Evolutionary conservation across 1,139 yeast species (phyloP), one percentile per base, ranked within the genome.

Genomic region (Debaryomyces subglobosus): DNA sequence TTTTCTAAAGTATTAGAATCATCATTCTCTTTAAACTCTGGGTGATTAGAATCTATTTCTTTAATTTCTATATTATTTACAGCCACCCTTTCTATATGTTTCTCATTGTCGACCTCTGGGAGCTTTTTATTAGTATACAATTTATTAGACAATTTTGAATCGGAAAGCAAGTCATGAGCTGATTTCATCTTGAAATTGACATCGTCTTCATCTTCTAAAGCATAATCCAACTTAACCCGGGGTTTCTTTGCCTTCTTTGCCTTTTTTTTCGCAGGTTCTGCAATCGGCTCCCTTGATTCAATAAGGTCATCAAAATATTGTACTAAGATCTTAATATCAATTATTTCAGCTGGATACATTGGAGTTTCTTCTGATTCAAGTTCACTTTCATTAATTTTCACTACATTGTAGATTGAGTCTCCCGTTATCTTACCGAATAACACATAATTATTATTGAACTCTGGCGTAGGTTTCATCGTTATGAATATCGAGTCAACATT

Each of bases 391-490:
- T 76, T 68, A 8, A 86, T 84, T 45, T 73, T 71, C 40, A 78
- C 64, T 10, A 84, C 77, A 37, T 76, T 82, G 67, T 78, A 78
- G 23, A 84, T 74, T 0, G 87, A 72, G 29, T 82, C 83, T 1
- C 85, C 90, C 2, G 75, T 77, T 10, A 88, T 70, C 51, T 80
- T 78, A 0, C 96, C 96, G 58, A 89, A 74, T 15, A 85, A 61
- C 0, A 85, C 82, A 52, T 74, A 74, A 49, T 72, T 72, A 29
- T 73, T 69, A 53, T 78, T 74, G 48, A 79, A 64, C 44, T 73
- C 77, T 2, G 82, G 72, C 23, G 75, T 61, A 9, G 77, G 77
- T 3, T 66, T 68, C 49, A 82, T 60, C 0, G 88, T 81, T 25
- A 85, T 76, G 60, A 84, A 78, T 60, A 86, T 79, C n/a, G 67